These are phyloP conservation scores for Russula abietina DNA, from an alignment of 768 basidiomycete species.

Conservation along the genomic window DNA sequence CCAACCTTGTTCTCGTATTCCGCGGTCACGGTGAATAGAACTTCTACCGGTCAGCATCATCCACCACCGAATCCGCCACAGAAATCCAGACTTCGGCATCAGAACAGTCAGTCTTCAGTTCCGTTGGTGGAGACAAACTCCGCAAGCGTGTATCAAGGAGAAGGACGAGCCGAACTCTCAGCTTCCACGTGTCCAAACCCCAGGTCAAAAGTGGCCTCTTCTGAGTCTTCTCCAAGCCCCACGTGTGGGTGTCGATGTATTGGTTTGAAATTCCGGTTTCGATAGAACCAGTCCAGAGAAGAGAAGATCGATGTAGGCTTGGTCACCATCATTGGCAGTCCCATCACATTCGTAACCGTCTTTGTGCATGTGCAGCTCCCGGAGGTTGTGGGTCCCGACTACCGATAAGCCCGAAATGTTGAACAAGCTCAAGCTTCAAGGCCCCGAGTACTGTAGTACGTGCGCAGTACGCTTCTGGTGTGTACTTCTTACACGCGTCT, in stretches of 20 bases:
- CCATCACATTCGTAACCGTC: constrained; percentile 7
- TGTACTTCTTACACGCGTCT: not conserved
- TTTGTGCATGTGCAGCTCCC: not conserved
- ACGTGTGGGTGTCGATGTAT: not conserved
- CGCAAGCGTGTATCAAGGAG: too few species aligned
- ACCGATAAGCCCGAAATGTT: constrained; percentile 1
- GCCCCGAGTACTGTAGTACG: not conserved
- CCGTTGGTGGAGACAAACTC: constrained; percentile 13
- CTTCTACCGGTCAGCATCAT: too few species aligned
- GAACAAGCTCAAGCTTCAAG: not conserved
- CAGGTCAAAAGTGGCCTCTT: not conserved
- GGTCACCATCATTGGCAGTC: constrained; percentile 9
- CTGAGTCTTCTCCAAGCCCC: not conserved
- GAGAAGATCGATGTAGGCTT: constrained; percentile 13
- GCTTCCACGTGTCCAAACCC: too few species aligned
- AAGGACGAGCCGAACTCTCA: too few species aligned
- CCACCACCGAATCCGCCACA: too few species aligned
- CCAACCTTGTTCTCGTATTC: too few species aligned
- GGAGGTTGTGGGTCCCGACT: constrained; percentile 4
- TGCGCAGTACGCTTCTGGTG: not conserved
- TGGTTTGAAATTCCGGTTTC: not conserved
- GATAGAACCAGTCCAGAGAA: constrained; percentile 9
- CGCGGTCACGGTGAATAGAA: too few species aligned
- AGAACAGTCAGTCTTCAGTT: constrained; percentile 11
- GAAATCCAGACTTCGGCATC: constrained; percentile 20